Evolutionary conservation across 1,139 yeast species (phyloP), one percentile per base, ranked within the genome.

Genomic region (Pichia terricola): DNA sequence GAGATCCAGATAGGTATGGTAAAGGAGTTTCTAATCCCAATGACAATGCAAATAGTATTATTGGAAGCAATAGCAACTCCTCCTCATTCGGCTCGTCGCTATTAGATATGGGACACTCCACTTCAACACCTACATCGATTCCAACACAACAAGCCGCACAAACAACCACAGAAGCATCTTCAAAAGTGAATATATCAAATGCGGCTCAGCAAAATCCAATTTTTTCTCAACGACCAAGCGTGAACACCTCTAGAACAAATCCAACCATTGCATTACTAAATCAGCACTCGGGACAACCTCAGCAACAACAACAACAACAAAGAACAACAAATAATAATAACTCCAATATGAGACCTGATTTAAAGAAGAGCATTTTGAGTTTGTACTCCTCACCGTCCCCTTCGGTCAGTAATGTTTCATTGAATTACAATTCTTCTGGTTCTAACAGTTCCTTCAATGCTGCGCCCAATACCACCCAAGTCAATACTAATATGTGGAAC

Each of bases 321-420:
- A 46, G 53, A 27, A 58, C 54, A 35, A 51, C 69, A 25, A n/a
- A n/a, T n/a, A n/a, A n/a, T n/a, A n/a, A n/a, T n/a, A n/a, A n/a
- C n/a, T n/a, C n/a, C n/a, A n/a, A n/a, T n/a, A n/a, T n/a, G n/a
- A 67, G 85, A 49, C 81, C 83, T n/a, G 96, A 89, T 58, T 72
- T 91, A 61, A 91, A 91, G 60, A 86, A 86, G 64, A 85, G 96
- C 1, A 91, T 91, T 50, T 67, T 91, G 49, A 87, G 96, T 26
- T 72, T 91, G 47, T 91, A 91, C 61, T 82, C 96, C 2, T 74
- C 85, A 3, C 86, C 91, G 28, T 45, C 65, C 9, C 53, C 56
- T 32, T 49, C 57, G 4, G n/a, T 7, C 8, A 42, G 44, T 37
- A 45, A 43, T 45, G 35, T 45, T 32, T 44, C 46, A 42, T 39